Evolutionary conservation across 2,329 filamentous ascomycete genomes (phyloP).

Genomic region (Cladophialophora immunda): DNA sequence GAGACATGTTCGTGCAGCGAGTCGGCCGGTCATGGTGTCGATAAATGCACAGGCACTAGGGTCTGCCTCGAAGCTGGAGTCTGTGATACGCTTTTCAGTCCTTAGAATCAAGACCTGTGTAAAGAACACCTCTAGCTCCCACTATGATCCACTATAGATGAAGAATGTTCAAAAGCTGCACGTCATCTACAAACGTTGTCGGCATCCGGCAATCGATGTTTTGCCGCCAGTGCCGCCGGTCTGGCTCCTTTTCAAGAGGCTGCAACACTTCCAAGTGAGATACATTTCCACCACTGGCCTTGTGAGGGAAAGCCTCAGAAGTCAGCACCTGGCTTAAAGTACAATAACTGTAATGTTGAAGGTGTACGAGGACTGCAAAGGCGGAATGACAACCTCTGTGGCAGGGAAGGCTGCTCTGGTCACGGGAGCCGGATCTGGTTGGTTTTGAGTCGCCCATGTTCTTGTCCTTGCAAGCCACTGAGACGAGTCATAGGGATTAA

Average conservation of each 20-base stretch:
- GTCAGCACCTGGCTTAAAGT: background rate
- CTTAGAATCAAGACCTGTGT: background rate
- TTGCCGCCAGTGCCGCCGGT: background rate
- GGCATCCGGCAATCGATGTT: background rate
- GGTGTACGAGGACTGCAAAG: background rate
- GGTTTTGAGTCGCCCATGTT: slow-evolving; percentile 27
- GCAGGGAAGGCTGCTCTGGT: slow-evolving; percentile 54
- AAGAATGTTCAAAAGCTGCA: background rate
- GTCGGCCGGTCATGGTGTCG: slow-evolving; percentile 14
- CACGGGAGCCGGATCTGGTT: slow-evolving; percentile 63
- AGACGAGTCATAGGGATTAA: slow-evolving; percentile 48
- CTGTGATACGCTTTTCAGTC: background rate
- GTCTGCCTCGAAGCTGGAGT: background rate
- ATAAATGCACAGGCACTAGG: background rate
- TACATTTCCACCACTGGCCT: background rate
- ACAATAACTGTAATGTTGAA: background rate
- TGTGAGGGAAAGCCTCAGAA: background rate
- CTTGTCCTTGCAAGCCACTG: background rate
- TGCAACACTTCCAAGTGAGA: background rate
- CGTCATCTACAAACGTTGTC: background rate
- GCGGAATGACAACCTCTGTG: slow-evolving; percentile 26
- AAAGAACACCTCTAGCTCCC: background rate
- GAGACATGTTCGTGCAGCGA: slow-evolving; percentile 38
- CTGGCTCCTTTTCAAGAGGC: background rate
- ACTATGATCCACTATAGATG: background rate